These are phyloP conservation scores for Clavispora santaluciae DNA, from an alignment of 805 yeast species.

Conservation along the genomic window DNA sequence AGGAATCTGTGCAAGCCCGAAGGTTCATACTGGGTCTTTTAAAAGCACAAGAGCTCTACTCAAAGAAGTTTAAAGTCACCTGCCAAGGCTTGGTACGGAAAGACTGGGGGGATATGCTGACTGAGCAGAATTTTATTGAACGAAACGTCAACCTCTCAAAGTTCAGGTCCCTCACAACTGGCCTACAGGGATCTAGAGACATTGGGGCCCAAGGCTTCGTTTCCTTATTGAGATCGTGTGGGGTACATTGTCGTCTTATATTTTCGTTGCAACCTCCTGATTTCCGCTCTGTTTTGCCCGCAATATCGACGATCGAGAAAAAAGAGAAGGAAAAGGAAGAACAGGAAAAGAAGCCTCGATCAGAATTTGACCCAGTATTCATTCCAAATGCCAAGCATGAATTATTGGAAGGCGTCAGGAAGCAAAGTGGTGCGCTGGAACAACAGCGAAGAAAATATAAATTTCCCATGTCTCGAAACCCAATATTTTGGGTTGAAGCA, in stretches of 20 bases:
- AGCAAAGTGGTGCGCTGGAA: background rate
- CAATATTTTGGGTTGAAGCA: slow-evolving; percentile 90
- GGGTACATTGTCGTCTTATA: slow-evolving; percentile 67
- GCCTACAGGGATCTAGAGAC: slow-evolving; percentile 68
- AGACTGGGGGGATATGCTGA: slow-evolving; percentile 30
- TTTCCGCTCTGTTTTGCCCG: slow-evolving; percentile 23
- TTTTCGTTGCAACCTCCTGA: slow-evolving; percentile 91
- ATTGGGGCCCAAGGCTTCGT: slow-evolving; percentile 85
- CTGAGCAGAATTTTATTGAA: slow-evolving; percentile 19
- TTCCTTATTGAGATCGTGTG: slow-evolving; percentile 63
- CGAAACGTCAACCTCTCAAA: slow-evolving; percentile 29
- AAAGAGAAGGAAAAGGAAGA: slow-evolving; percentile 2
- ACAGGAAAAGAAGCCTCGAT: slow-evolving; percentile 2
- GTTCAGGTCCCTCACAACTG: slow-evolving; percentile 41
- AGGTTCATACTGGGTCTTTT: slow-evolving; percentile 74
- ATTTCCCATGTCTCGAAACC: slow-evolving; percentile 36
- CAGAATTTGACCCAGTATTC: slow-evolving; percentile 17
- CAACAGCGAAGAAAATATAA: background rate
- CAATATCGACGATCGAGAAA: slow-evolving; percentile 1
- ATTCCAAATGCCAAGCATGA: slow-evolving; percentile 14
- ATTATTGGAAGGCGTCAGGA: slow-evolving; percentile 3
- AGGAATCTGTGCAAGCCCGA: slow-evolving; percentile 48
- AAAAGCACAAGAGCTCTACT: slow-evolving; percentile 61
- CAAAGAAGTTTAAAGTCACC: slow-evolving; percentile 46
- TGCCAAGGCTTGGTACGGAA: slow-evolving; percentile 31